Evolutionary conservation across 257 asterid genomes (phyloP), one percentile per base, ranked within the genome.

Genomic region (Solanum boliviense): DNA sequence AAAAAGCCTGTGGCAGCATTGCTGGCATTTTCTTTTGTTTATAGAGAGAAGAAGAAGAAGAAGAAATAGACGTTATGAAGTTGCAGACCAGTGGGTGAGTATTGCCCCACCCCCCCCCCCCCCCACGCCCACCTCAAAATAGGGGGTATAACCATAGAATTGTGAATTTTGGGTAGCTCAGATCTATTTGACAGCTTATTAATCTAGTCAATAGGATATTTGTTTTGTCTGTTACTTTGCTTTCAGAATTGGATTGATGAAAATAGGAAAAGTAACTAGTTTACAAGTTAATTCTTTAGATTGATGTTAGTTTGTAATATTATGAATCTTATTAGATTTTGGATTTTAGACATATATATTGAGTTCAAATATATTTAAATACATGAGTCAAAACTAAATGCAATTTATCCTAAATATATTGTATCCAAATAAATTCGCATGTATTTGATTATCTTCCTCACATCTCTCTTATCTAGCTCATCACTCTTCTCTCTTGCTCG

Each of bases 61-160:
- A 48, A 87, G 81, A 90, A 89, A 89, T 90, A 92, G 91, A 91
- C 95, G 93, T 92, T 91, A 46, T 90, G 91, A 88, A 88, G 83
- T 91, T 32, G 84, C 88, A 32, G 20, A 86, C 36, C 29, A 46
- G 41, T 81, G 85, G 27, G 13, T 27, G 85, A 46, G 39, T 46
- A 72, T 71, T n/a, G 13, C 68, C 36, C 85, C 27, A 79, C 11
- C 6, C 38, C 38, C 38, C 7, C 67, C n/a, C 67, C 15, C 27
- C 68, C 65, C 85, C 16, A 44, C 25, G 2, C 65, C 85, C 16
- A 44, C 25, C 1, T n/a, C 68, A 44, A 68, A 21, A 7, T 21
- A 9, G 32, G 85, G 93, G 90, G 67, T 89, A 89, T 86, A 88
- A 18, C 16, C 39, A 60, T 31, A 70, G 31, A 46, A 9, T 35